Conservation (phyloP, 1,284 basidiomycete genomes). For the Ganoderma multipileum region DNA sequence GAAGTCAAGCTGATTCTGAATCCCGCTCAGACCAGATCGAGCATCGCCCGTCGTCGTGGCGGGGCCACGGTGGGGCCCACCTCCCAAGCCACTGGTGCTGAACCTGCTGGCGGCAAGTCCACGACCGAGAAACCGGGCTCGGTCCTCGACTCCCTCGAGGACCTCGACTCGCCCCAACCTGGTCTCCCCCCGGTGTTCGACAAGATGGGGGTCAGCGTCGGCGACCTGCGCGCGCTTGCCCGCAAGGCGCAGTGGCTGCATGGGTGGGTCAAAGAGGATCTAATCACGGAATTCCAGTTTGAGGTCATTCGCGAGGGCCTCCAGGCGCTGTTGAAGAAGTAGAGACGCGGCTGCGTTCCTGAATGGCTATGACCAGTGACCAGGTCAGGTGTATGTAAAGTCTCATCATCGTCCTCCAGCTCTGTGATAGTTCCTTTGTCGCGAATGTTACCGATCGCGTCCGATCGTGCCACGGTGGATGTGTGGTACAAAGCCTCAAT, state of each 20-base stretch:
- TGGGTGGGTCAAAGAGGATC: conserved; percentile 4
- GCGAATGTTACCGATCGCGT: background rate
- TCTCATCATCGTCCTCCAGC: background rate
- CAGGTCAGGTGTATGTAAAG: too few relatives aligned
- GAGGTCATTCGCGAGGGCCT: conserved; percentile 13
- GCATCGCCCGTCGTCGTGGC: background rate
- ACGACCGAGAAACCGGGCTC: background rate
- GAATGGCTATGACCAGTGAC: too few relatives aligned
- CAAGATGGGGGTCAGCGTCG: conserved; percentile 6
- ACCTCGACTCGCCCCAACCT: conserved; percentile 10
- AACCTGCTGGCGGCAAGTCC: background rate
- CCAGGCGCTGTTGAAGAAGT: background rate
- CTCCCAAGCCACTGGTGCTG: background rate
- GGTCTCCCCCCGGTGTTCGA: conserved; percentile 17
- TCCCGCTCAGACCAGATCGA: background rate
- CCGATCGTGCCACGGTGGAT: background rate
- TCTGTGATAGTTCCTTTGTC: background rate
- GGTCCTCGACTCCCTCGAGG: conserved; percentile 19
- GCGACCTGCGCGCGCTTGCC: conserved; percentile 9
- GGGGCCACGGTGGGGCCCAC: background rate
- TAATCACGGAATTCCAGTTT: conserved; percentile 22
- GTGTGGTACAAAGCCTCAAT: background rate
- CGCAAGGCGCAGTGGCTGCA: conserved; percentile 6
- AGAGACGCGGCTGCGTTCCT: too few relatives aligned
- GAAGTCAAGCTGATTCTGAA: too few relatives aligned